A percentile compares a stretch with the other conserved stretches of the same genome.
Evolutionary conservation across 257 asterid species (phyloP).

Genomic region (Nyctanthes arbortristis): DNA sequence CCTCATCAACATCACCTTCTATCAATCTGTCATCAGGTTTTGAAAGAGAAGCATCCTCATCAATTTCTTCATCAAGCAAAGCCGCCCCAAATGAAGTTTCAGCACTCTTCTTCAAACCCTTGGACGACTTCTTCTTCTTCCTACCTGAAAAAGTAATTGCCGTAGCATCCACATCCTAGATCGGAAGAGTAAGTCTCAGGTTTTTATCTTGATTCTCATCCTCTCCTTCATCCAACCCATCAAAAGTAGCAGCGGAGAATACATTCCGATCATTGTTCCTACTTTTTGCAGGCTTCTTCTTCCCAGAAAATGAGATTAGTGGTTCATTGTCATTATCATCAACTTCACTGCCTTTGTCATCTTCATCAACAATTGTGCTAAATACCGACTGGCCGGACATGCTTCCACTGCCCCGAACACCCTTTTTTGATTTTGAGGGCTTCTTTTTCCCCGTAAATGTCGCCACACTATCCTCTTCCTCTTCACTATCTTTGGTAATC

Average conservation of each 20-base stretch:
- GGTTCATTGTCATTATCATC: constrained; percentile 42
- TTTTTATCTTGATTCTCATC: constrained; percentile 11
- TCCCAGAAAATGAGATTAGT: constrained; percentile 53
- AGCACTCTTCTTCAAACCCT: constrained; percentile 46
- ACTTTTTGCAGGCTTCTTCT: constrained; percentile 68
- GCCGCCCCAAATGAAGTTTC: constrained; percentile 42
- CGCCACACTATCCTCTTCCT: constrained; percentile 22
- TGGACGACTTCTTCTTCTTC: constrained; percentile 72
- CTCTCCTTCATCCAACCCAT: constrained; percentile 50
- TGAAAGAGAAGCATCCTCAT: constrained; percentile 40
- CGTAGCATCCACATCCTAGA: constrained; percentile 30
- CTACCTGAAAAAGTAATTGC: constrained; percentile 57
- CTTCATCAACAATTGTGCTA: constrained; percentile 32
- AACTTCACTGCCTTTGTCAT: constrained; percentile 21
- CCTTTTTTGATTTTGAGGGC: constrained; percentile 36
- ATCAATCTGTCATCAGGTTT: constrained; percentile 34
- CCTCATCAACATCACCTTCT: constrained; percentile 49
- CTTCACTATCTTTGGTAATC: constrained; percentile 34
- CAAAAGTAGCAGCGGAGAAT: constrained; percentile 40
- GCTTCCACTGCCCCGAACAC: constrained; percentile 34
- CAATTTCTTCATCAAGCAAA: constrained; percentile 49
- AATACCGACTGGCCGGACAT: constrained; percentile 29
- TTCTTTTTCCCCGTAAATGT: constrained; percentile 44
- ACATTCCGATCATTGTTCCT: constrained; percentile 45
- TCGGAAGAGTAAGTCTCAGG: background rate